phyloP scores from a whole-genome alignment of 352 stramenopile species.

The Pythium apleroticum region DNA sequence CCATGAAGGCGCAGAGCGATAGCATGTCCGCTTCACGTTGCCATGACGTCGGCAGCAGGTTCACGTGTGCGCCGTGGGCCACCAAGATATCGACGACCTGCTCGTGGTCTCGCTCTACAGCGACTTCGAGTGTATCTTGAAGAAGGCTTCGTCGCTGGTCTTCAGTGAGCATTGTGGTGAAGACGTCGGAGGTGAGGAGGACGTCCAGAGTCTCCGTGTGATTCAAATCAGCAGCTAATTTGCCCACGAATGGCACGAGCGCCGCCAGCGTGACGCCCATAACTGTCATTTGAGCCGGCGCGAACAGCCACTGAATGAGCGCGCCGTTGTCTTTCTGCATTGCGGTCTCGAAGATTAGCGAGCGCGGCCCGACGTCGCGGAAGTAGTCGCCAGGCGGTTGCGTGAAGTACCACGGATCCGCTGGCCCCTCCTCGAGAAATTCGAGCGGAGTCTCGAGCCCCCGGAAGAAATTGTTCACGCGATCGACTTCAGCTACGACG shows the following conservation, averaged over 20 bases:
- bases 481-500: conserved; percentile 5
- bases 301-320: neutral
- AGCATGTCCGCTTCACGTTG: neutral
- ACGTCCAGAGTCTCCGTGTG: conserved; percentile 10
- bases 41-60: neutral
- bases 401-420: conserved; percentile 18
- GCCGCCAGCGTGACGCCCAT: conserved; percentile 14
- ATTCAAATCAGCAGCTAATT: conserved; percentile 16
- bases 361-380: neutral
- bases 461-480: conserved; percentile 16
- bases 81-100: conserved; percentile 9
- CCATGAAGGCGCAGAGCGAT: conserved; percentile 6
- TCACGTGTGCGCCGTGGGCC: conserved; percentile 18
- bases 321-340: neutral
- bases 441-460: conserved; percentile 6
- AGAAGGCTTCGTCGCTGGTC: conserved; percentile 2
- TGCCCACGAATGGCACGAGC: conserved; percentile 9
- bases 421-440: conserved; percentile 5
- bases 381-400: conserved; percentile 2
- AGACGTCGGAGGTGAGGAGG: conserved; percentile 15
- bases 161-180: neutral
- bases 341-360: neutral
- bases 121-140: conserved; percentile 6
- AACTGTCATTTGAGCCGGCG: neutral
- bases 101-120: conserved; percentile 12